Evolutionary conservation across 108 stramenopile genomes (phyloP), one percentile per base, ranked within the genome.

Genomic region (Epipyxis sp.): DNA sequence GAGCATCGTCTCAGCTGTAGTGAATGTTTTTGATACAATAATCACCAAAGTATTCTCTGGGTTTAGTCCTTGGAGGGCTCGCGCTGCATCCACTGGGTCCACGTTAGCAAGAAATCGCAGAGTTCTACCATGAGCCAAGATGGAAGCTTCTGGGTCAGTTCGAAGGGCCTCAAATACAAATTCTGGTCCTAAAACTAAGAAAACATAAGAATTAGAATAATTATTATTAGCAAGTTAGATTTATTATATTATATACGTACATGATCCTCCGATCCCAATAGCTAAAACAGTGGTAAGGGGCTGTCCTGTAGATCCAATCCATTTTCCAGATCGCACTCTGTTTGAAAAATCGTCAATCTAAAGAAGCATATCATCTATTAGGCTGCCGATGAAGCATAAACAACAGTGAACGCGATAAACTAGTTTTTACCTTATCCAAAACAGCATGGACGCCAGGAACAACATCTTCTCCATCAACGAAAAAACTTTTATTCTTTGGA

Each of bases 1-100:
- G 78, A 98, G 87, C 97, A 99, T 98, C 46, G 98, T 99, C 87
- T 99, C 98, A 0, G 97, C 95, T 1, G 98, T 99, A 57, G 96
- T 98, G 82, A 98, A 99, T n/a, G 96, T 97, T 84, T 99, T 99
- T 78, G 92, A 93, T 1, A 99, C 98, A 54, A 99, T 89, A 39
- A 99, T 88, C 71, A 96, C 91, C 25, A 95, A 80, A 0, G 95
- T 95, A 16, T 86, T 85, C 80, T 93, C 93, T 6, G 93, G 87
- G 79, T 94, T 89, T 32, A 95, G 71, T 80, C 96, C 96, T 10
- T 91, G 88, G 62, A 92, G 91, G 1, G 97, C 94, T 0, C 95
- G 87, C 77, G 93, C 93, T 0, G 97, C 96, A 82, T 97, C 98
- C 32, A 99, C 95, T 3, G 98, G 98, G 85, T 99, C 98, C 1